Conservation (phyloP, 768 basidiomycete species). For the Tricholoma flavovirens region DNA sequence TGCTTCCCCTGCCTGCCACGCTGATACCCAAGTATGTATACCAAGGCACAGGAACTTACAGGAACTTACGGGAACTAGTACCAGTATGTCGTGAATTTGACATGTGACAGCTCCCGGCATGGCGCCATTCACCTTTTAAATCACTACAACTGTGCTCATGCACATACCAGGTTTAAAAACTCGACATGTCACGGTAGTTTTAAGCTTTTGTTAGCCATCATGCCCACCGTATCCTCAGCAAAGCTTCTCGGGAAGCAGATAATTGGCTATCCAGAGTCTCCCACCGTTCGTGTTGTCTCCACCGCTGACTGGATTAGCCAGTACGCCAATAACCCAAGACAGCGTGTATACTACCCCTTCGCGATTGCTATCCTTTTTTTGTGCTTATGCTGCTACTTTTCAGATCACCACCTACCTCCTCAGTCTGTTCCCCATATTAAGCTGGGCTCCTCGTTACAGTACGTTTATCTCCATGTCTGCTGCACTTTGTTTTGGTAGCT, state of each 20-base stretch:
- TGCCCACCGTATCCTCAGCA: constrained; percentile 22
- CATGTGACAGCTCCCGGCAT: neutral
- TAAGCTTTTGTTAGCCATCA: too few species aligned
- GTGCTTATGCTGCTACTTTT: neutral
- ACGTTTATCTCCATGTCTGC: constrained; percentile 16
- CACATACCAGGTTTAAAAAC: too few species aligned
- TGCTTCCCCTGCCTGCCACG: too few species aligned
- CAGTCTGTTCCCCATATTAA: constrained; percentile 77
- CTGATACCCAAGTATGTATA: too few species aligned
- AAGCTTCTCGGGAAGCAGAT: constrained; percentile 52
- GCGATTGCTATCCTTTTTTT: constrained; percentile 1
- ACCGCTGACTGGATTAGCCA: constrained; percentile 45
- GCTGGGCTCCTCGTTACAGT: constrained; percentile 90
- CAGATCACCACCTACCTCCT: constrained; percentile 61
- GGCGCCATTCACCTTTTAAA: neutral
- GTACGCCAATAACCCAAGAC: constrained; percentile 40
- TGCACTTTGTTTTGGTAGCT: constrained; percentile 3
- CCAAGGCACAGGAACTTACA: too few species aligned
- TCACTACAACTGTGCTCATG: neutral
- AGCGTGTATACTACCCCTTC: constrained; percentile 34
- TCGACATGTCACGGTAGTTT: too few species aligned
- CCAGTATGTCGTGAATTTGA: neutral
- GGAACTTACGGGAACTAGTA: too few species aligned
- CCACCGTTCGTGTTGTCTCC: constrained; percentile 54
- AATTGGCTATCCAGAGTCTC: constrained; percentile 57